Evolutionary conservation across 1,284 basidiomycete species (phyloP).

Genomic region (Ustanciosporium gigantosporum): DNA sequence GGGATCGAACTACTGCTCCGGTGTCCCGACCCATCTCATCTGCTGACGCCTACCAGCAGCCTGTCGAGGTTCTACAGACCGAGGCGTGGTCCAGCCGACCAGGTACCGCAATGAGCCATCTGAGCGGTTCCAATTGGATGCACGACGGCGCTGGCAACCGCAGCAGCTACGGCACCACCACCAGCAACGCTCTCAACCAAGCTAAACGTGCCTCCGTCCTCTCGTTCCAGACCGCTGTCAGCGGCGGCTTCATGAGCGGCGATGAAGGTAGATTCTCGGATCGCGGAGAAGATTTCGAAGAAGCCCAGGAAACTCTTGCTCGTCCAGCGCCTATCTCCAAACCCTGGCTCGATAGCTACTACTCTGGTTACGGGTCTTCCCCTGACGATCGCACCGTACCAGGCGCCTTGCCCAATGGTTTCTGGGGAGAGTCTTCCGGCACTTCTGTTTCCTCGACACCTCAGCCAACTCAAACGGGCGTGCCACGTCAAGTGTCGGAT

Average conservation of each 20-base stretch:
- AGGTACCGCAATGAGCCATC: slow-evolving; percentile 31
- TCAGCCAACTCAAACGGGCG: too few species aligned
- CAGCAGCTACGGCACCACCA: slow-evolving; percentile 32
- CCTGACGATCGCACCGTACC: slow-evolving; percentile 29
- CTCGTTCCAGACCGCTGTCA: slow-evolving; percentile 55
- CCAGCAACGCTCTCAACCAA: slow-evolving; percentile 18
- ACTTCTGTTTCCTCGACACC: background rate
- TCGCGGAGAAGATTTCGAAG: slow-evolving; percentile 9
- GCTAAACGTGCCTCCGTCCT: slow-evolving; percentile 45
- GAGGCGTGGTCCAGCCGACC: slow-evolving; percentile 29
- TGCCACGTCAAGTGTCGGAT: too few species aligned
- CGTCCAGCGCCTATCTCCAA: background rate
- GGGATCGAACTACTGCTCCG: background rate
- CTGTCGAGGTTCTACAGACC: slow-evolving; percentile 17
- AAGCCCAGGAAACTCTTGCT: background rate
- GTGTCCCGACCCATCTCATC: slow-evolving; percentile 29
- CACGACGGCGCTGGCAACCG: slow-evolving; percentile 26
- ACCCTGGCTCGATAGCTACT: slow-evolving; percentile 22
- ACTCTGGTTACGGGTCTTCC: slow-evolving; percentile 13
- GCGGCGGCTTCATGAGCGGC: slow-evolving; percentile 41
- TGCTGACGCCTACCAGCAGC: slow-evolving; percentile 35
- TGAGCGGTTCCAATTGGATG: slow-evolving; percentile 35
- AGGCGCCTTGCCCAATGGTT: slow-evolving; percentile 23
- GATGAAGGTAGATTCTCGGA: slow-evolving; percentile 28
- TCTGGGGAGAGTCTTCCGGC: slow-evolving; percentile 12